A percentile compares a stretch with the other conserved stretches of the same genome.
phyloP scores from a whole-genome alignment of 1,284 basidiomycete genomes.

The Ustilago trichophora region DNA sequence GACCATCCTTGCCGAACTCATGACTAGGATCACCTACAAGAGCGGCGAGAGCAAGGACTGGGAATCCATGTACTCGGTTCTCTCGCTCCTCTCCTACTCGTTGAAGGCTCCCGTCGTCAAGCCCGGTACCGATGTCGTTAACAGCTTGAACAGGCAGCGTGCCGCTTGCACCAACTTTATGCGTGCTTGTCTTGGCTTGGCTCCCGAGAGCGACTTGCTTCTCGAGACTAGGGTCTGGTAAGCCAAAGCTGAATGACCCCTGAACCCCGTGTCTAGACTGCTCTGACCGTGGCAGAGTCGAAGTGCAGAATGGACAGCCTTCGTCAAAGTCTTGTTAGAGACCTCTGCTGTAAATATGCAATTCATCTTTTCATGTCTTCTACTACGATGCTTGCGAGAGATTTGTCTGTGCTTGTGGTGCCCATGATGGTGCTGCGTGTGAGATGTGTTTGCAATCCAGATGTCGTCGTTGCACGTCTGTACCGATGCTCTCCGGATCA shows the following conservation, averaged over 20 bases:
- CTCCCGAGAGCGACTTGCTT: slow-evolving; percentile 63
- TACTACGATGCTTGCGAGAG: no score
- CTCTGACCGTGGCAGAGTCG: no score
- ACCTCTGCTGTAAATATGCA: background rate
- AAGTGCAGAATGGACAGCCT: background rate
- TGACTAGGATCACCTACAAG: slow-evolving; percentile 86
- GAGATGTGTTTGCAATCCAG: no score
- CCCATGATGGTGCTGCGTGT: no score
- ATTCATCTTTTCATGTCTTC: no score
- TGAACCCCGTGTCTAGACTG: no score
- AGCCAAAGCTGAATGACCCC: background rate
- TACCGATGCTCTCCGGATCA: no score
- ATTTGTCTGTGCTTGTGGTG: no score
- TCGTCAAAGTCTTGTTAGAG: no score
- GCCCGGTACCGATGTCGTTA: slow-evolving; percentile 92
- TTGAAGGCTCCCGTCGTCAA: slow-evolving; percentile 98
- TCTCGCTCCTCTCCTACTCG: slow-evolving; percentile 62
- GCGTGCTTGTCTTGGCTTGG: slow-evolving; percentile 69
- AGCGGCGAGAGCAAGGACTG: slow-evolving; percentile 46
- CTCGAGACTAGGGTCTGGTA: slow-evolving; percentile 64
- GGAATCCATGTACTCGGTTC: slow-evolving; percentile 64
- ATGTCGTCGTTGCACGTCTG: no score
- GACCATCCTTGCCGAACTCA: slow-evolving; percentile 89
- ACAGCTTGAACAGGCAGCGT: slow-evolving; percentile 92
- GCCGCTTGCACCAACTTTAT: slow-evolving; percentile 92